Evolutionary conservation across 176 grass and related monocot species (phyloP).

Genomic region (Eleusine coracana): DNA sequence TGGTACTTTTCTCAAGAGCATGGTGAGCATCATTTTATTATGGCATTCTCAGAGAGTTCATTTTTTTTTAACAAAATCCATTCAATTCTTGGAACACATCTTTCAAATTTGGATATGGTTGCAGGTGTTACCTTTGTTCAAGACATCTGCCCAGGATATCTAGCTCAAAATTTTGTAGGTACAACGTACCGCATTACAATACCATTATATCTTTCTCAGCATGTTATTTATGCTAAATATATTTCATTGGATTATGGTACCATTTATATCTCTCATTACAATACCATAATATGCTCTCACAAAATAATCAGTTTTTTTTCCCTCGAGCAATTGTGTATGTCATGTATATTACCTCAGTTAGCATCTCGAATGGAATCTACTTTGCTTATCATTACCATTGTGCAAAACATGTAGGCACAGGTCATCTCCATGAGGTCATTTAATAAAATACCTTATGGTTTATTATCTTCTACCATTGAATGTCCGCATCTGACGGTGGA

Average conservation of each 20-base stretch:
- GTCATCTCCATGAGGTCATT: conserved; percentile 44
- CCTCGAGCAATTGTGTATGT: not conserved
- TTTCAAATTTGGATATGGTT: conserved; percentile 24
- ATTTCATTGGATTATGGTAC: not conserved
- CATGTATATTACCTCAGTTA: not conserved
- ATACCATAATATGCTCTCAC: not conserved
- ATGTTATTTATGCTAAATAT: not conserved
- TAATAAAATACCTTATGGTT: conserved; percentile 67
- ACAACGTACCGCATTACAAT: conserved; percentile 32
- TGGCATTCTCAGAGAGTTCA: not conserved
- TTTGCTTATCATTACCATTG: not conserved
- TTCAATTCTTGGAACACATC: not conserved
- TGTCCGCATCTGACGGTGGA: conserved; percentile 58
- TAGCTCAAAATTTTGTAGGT: conserved; percentile 80
- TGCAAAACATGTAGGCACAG: conserved; percentile 38
- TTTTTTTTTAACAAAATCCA: not conserved
- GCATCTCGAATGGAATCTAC: not conserved
- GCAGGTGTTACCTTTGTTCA: conserved; percentile 57
- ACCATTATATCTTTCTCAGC: not conserved
- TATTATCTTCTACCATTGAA: conserved; percentile 53
- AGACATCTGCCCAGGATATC: conserved; percentile 50
- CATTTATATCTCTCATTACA: not conserved
- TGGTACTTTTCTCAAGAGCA: conserved; percentile 49
- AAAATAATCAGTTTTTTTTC: not conserved
- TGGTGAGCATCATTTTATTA: conserved; percentile 16